These are phyloP conservation scores for Straminergon stramineum DNA, from an alignment of 225 moss, liverwort and hornwort genomes.

Conservation along the genomic window DNA sequence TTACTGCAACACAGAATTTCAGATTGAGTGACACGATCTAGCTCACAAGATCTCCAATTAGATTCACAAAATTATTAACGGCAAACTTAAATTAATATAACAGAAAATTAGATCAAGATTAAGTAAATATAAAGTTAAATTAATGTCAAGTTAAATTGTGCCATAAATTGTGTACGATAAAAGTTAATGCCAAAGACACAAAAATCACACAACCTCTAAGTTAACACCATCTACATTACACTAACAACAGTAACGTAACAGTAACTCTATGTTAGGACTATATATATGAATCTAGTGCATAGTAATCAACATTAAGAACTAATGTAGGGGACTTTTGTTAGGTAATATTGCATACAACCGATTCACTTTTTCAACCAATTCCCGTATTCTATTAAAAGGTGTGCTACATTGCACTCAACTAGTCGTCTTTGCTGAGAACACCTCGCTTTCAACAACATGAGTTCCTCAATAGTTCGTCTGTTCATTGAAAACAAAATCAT, in stretches of 20 bases:
- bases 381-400: neutral
- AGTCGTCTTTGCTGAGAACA: neutral
- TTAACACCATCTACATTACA: neutral
- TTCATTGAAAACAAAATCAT: neutral
- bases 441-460: neutral
- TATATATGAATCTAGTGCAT: neutral
- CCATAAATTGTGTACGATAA: neutral
- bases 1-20: constrained; percentile 43
- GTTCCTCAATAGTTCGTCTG: neutral
- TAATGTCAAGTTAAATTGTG: neutral
- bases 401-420: neutral
- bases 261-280: neutral
- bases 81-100: too few species aligned
- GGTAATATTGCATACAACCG: neutral
- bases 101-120: neutral
- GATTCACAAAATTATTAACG: neutral
- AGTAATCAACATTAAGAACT: neutral
- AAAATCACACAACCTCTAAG: neutral
- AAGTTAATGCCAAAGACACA: neutral
- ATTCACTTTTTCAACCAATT: neutral
- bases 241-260: neutral
- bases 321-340: neutral
- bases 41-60: neutral
- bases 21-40: neutral
- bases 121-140: neutral